Evolutionary conservation across 2,329 filamentous ascomycete genomes (phyloP).

Genomic region (Penicillium sp.): DNA sequence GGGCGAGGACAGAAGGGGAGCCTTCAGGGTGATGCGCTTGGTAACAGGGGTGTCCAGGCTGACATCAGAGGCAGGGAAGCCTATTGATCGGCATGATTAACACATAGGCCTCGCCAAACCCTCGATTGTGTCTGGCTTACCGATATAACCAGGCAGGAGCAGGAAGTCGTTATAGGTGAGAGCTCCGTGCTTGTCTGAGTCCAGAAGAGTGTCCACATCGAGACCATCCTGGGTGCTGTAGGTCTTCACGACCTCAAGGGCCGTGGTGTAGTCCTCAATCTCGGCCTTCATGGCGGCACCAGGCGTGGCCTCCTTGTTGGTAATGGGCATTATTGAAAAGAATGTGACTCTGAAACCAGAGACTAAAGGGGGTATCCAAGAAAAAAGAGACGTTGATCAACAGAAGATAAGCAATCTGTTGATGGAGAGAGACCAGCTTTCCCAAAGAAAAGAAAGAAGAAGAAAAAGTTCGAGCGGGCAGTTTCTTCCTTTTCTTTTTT

Average conservation of each 20-base stretch:
- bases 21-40: constrained; percentile 94
- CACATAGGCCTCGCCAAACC: constrained; percentile 31
- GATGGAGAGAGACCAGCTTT: constrained; percentile 67
- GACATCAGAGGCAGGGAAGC: constrained; percentile 91
- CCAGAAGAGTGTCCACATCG: constrained; percentile 81
- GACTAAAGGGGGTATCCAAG: constrained; percentile 29
- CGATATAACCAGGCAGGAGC: constrained; percentile 94
- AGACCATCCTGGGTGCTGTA: constrained; percentile 86
- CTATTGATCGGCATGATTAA: constrained; percentile 43
- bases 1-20: constrained; percentile 93
- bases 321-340: constrained; percentile 69
- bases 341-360: constrained; percentile 40
- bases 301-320: constrained; percentile 66
- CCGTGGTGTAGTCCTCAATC: constrained; percentile 75
- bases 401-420: constrained; percentile 56
- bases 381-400: constrained; percentile 47
- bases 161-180: constrained; percentile 99
- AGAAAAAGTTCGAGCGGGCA: constrained; percentile 44
- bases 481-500: constrained; percentile 39
- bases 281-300: constrained; percentile 57
- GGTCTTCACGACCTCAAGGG: constrained; percentile 78
- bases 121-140: constrained; percentile 48
- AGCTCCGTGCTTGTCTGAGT: constrained; percentile 89
- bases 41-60: constrained; percentile 89
- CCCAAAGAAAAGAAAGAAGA: constrained; percentile 60